A percentile compares a stretch with the other conserved stretches of the same genome.
phyloP scores from a whole-genome alignment of 1,284 basidiomycete genomes.

The Coniferiporia sulphurascens region DNA sequence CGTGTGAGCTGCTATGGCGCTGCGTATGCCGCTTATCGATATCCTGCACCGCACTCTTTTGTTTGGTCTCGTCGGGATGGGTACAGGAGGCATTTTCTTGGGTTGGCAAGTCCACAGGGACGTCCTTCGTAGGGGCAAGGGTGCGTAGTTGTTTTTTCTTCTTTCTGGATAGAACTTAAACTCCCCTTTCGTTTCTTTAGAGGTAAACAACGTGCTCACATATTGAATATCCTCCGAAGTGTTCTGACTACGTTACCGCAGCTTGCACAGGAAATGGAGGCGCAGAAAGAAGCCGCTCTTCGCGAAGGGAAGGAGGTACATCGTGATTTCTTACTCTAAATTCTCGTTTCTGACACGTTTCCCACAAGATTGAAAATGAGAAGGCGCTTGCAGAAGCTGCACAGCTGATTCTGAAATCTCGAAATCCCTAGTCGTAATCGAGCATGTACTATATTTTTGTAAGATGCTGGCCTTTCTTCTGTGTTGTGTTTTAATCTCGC shows the following conservation, averaged over 20 bases:
- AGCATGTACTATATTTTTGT: background rate
- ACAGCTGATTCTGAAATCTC: constrained; percentile 9
- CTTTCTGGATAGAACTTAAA: background rate
- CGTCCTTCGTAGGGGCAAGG: constrained; percentile 12
- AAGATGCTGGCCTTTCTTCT: background rate
- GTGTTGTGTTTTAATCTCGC: background rate
- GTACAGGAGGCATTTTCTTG: constrained; percentile 5
- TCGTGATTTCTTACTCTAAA: background rate
- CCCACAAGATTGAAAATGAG: constrained; percentile 14
- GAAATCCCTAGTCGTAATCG: background rate
- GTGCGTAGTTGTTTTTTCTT: background rate
- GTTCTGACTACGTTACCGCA: background rate
- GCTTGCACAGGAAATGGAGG: constrained; percentile 17
- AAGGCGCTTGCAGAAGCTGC: constrained; percentile 17
- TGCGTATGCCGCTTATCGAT: constrained; percentile 11
- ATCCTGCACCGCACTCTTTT: constrained; percentile 10
- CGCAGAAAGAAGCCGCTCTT: constrained; percentile 8
- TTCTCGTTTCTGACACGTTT: background rate
- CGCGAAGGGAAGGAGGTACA: constrained; percentile 13
- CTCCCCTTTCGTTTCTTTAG: background rate
- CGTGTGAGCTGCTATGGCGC: constrained; percentile 1
- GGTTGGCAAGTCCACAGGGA: constrained; percentile 13
- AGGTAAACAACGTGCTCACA: background rate
- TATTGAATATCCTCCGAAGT: background rate
- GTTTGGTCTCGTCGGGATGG: constrained; percentile 16